Percentiles rank a stretch among this genome's conserved stretches.
Conservation (phyloP, 768 basidiomycete genomes). For the Leccinum subtestaceum region DNA sequence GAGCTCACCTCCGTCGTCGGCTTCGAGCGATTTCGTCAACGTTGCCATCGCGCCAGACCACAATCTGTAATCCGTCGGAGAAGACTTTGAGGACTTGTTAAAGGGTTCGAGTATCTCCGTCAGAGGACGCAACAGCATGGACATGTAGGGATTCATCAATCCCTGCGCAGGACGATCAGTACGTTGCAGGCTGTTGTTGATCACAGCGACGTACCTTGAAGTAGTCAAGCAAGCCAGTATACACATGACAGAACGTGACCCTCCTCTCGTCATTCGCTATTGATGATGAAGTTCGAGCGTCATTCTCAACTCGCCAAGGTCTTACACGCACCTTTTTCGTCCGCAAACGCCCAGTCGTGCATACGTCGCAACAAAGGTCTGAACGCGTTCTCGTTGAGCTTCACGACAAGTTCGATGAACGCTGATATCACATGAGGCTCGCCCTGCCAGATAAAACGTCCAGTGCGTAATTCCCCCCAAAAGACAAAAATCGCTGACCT, state of each 20-base stretch:
- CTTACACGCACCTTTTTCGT: slow-evolving; percentile 42
- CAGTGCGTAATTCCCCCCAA: background rate
- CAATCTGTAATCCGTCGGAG: slow-evolving; percentile 40
- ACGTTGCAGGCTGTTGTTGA: background rate
- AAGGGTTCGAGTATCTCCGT: slow-evolving; percentile 58
- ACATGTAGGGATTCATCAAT: slow-evolving; percentile 90
- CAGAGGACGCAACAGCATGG: slow-evolving; percentile 67
- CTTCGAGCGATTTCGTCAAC: slow-evolving; percentile 64
- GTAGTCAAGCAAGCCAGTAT: slow-evolving; percentile 72
- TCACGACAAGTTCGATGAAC: slow-evolving; percentile 87
- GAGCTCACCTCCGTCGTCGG: slow-evolving; percentile 76
- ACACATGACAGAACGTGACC: slow-evolving; percentile 72
- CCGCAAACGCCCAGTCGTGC: slow-evolving; percentile 92
- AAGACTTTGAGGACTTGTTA: slow-evolving; percentile 22
- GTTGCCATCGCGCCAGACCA: slow-evolving; percentile 65
- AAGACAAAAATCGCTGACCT: slow-evolving; percentile 25
- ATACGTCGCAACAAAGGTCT: slow-evolving; percentile 85
- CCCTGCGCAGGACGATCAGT: slow-evolving; percentile 41
- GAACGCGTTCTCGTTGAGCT: slow-evolving; percentile 91
- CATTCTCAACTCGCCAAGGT: background rate
- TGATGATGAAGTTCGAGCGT: background rate
- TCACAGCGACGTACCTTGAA: slow-evolving; percentile 64
- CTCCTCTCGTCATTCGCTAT: slow-evolving; percentile 44
- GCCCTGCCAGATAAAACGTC: slow-evolving; percentile 36
- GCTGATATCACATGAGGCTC: slow-evolving; percentile 57